Evolutionary conservation across 148 eudicot species (phyloP).

Genomic region (Dianthus caryophyllus): DNA sequence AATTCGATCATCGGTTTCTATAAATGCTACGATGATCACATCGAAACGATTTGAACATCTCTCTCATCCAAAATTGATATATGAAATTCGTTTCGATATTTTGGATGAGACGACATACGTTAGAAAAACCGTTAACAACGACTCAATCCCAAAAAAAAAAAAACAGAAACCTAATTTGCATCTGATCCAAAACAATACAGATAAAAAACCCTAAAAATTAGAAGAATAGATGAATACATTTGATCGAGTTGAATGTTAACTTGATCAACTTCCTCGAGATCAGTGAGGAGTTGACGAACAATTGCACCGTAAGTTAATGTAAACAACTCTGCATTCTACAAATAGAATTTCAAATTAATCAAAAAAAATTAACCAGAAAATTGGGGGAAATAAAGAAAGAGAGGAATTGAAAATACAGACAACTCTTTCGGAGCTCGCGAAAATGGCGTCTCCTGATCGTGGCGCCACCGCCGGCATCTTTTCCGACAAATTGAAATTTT

Average conservation of each 20-base stretch:
- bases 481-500: neutral
- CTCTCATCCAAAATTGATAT: too few species aligned
- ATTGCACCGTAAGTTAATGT: constrained; percentile 95
- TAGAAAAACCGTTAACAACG: too few species aligned
- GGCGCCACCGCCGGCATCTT: constrained; percentile 38
- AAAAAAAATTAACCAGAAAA: neutral
- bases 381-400: neutral
- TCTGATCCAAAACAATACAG: neutral
- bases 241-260: constrained; percentile 98
- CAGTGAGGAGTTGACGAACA: constrained; percentile 89
- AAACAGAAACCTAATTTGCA: neutral
- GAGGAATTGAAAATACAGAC: constrained; percentile 12
- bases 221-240: constrained; percentile 35
- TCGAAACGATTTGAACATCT: too few species aligned
- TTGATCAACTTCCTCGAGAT: constrained; percentile 95
- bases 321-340: constrained; percentile 83
- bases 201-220: too few species aligned
- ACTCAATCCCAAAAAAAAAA: too few species aligned
- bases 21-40: too few species aligned
- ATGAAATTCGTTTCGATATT: too few species aligned
- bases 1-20: too few species aligned
- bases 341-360: neutral
- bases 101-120: too few species aligned
- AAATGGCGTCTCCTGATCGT: constrained; percentile 43
- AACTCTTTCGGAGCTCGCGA: constrained; percentile 38